phyloP scores from a whole-genome alignment of 352 stramenopile species.

The Phytophthora hibernalis region DNA sequence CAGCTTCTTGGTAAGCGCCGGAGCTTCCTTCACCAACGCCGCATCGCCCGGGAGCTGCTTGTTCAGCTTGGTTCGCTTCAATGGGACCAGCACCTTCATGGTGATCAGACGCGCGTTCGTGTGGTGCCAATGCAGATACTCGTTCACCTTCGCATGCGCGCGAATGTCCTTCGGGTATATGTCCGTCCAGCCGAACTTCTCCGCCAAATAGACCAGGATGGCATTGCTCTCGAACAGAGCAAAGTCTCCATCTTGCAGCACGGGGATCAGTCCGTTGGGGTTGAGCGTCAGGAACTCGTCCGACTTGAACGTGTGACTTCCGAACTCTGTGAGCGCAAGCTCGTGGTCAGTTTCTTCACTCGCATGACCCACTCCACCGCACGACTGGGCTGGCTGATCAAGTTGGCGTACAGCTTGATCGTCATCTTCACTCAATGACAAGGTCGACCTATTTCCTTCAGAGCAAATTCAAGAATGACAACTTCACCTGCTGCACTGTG shows the following conservation, averaged over 20 bases:
- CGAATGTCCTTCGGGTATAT: constrained; percentile 60
- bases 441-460: too few species aligned
- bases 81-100: constrained; percentile 48
- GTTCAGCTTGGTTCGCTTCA: constrained; percentile 42
- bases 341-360: constrained; percentile 50
- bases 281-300: constrained; percentile 48
- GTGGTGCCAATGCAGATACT: constrained; percentile 84
- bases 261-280: constrained; percentile 48
- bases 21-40: constrained; percentile 27
- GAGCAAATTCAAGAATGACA: too few species aligned
- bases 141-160: constrained; percentile 68
- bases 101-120: constrained; percentile 60
- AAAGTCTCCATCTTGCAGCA: constrained; percentile 52
- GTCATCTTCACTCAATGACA: constrained; percentile 22
- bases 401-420: constrained; percentile 57
- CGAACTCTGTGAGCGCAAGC: constrained; percentile 41
- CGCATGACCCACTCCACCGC: constrained; percentile 49
- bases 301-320: constrained; percentile 38
- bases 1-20: constrained; percentile 41
- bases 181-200: constrained; percentile 60
- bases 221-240: constrained; percentile 55
- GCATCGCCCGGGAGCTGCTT: constrained; percentile 31
- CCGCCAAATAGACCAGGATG: constrained; percentile 64
- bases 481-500: too few species aligned
- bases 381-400: constrained; percentile 48